Evolutionary conservation across 2,329 filamentous ascomycete species (phyloP), one percentile per base, ranked within the genome.

Genomic region (Curvularia eragrostidis): DNA sequence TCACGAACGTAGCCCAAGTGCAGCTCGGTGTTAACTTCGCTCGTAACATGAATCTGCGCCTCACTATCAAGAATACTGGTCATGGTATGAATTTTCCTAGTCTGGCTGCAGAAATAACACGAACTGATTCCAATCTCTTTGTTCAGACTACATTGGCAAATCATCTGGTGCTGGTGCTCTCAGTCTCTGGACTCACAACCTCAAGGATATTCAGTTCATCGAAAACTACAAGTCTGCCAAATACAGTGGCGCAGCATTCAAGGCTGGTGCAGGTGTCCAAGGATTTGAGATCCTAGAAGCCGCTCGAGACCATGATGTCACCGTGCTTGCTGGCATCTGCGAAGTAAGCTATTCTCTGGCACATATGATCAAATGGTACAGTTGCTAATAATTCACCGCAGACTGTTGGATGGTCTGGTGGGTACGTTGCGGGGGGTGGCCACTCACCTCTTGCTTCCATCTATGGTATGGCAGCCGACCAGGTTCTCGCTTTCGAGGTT

Each of bases 391-490:
- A 12, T 49, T 2, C 52, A 30, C 61, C 62, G 1, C 53, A 70
- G 56, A 78, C 77, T 26, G 61, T 76, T 0, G 76, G 52, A 55
- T 43, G 38, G 34, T 63, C 63, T 2, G 65, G 63, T 18, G 63
- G 75, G 4, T 77, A 68, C 54, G 66, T 70, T 15, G 66, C 68
- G 12, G 83, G 81, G 5, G 84, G 82, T 30, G 84, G 84, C 0
- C 82, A 86, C 68, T 81, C 79, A 10, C 82, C 82, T 3, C 64
- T 86, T 28, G 78, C 78, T 10, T 75, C 75, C 30, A 70, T 78
- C 30, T 80, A 80, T 57, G 64, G 67, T 19, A 54, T 68, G 10
- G 65, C 57, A 30, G 54, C 63, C 1, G 50, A 61, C 26, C 63
- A 67, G 12, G 54, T 67, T 0, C 53, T 66, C 1, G 54, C 61